Evolutionary conservation across 257 asterid genomes (phyloP), one percentile per base, ranked within the genome.

Genomic region (Gentiana dahurica): DNA sequence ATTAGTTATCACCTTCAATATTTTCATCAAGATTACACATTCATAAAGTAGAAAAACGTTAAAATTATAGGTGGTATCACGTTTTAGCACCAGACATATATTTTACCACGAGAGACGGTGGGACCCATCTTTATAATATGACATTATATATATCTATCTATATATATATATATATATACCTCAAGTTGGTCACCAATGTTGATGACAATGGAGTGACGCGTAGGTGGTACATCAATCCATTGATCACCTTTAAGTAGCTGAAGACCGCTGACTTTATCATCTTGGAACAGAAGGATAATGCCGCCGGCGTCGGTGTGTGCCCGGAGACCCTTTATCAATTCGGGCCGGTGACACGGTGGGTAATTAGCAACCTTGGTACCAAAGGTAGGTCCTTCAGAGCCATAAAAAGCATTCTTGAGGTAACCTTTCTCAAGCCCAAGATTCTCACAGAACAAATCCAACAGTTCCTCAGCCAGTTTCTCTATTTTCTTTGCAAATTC

Each of bases 241-340:
- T 77, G 54, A 1, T 71, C 89, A 54, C 75, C 94, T 62, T 84
- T 84, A 11, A 84, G 94, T 1, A 84, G 89, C 73, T 84, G 94
- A 10, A 84, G 81, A 34, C 94, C 94, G 6, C 85, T 84, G 57
- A 84, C 94, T 61, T 77, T 81, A 60, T 79, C 94, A 50, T 84
- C 94, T 53, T 84, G 94, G 71, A 84, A 84, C 51, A 84, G 83
- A n/a, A 84, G 78, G 67, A 84, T 77, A 56, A 84, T 75, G 48
- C 94, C 94, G 11, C 94, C 89, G 11, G 94, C 94, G 47, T 84
- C 87, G 12, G 89, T 84, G 83, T 84, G 89, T 47, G 86, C 83
- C 51, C 94, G 75, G 45, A 84, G 87, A 55, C 94, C 94, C 61
- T 84, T 84, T 73, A 84, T 79, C 15, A 81, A 77, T 8, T 84